phyloP scores from a whole-genome alignment of 2,329 filamentous ascomycete genomes.

The Curvularia hawaiiensis region DNA sequence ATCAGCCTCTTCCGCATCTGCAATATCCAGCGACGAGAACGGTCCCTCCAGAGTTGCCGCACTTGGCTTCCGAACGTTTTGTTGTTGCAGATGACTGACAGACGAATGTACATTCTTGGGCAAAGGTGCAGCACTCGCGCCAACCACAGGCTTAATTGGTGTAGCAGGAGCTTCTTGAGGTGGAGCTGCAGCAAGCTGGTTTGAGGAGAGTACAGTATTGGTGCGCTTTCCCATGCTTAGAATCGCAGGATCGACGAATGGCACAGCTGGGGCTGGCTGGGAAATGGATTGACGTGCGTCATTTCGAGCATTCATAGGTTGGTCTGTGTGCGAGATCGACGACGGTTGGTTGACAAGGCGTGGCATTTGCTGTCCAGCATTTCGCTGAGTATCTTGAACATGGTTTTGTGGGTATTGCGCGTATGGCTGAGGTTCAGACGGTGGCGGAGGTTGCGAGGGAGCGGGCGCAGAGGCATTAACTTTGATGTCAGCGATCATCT shows the following conservation, averaged over 20 bases:
- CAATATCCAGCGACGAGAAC: slow-evolving; percentile 48
- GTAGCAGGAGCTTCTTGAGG: slow-evolving; percentile 50
- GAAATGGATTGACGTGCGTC: slow-evolving; percentile 24
- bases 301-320: slow-evolving; percentile 7
- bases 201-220: slow-evolving; percentile 29
- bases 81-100: slow-evolving; percentile 37
- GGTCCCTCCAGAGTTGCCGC: slow-evolving; percentile 48
- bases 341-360: slow-evolving; percentile 23
- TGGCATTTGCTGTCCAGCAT: slow-evolving; percentile 11
- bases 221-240: slow-evolving; percentile 64
- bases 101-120: slow-evolving; percentile 48
- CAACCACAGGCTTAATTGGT: slow-evolving; percentile 49
- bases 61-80: slow-evolving; percentile 41
- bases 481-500: slow-evolving; percentile 64
- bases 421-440: slow-evolving; percentile 23
- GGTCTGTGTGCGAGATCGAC: slow-evolving; percentile 11
- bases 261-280: slow-evolving; percentile 34
- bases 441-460: slow-evolving; percentile 24
- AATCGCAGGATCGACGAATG: slow-evolving; percentile 82
- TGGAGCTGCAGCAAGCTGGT: slow-evolving; percentile 26
- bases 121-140: slow-evolving; percentile 42
- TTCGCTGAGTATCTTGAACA: slow-evolving; percentile 15
- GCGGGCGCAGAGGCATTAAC: slow-evolving; percentile 48
- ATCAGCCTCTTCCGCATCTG: slow-evolving; percentile 47
- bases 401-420: slow-evolving; percentile 28